Conservation (phyloP, 2,329 filamentous ascomycete genomes). For the Trichoderma asperellum region DNA sequence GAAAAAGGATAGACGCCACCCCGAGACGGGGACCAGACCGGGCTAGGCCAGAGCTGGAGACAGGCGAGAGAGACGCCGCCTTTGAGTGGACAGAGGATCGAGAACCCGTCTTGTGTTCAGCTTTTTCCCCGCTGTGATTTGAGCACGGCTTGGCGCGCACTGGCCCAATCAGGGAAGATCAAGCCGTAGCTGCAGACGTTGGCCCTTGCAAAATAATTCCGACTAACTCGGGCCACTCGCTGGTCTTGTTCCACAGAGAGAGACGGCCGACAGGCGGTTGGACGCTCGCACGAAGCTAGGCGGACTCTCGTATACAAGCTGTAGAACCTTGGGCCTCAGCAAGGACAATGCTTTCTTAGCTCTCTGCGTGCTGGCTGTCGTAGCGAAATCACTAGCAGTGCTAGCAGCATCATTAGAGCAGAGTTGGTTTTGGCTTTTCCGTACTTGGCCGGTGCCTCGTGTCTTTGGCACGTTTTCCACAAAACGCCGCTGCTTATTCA, state of each 20-base stretch:
- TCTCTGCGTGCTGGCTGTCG: neutral
- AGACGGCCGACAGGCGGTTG: neutral
- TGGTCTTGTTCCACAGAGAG: slow-evolving; percentile 10
- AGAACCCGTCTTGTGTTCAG: neutral
- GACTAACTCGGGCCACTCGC: neutral
- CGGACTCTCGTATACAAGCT: neutral
- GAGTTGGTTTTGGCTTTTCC: neutral
- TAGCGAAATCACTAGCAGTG: neutral
- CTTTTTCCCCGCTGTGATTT: slow-evolving; percentile 37
- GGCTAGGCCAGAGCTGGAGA: neutral
- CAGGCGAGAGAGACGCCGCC: neutral
- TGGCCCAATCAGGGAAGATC: slow-evolving; percentile 38
- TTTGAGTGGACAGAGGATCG: neutral
- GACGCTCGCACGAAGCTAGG: neutral
- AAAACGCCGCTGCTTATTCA: slow-evolving; percentile 14
- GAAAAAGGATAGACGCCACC: slow-evolving; percentile 23
- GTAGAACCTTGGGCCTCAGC: neutral
- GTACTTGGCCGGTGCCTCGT: neutral
- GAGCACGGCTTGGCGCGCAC: slow-evolving; percentile 31
- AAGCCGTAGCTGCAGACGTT: slow-evolving; percentile 14
- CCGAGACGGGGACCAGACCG: slow-evolving; percentile 11
- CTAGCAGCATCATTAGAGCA: neutral
- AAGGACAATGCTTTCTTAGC: neutral
- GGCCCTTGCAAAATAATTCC: slow-evolving; percentile 15
- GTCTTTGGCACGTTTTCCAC: neutral